Conservation (phyloP, 345 rosid species). For the Eucalyptus pumila region DNA sequence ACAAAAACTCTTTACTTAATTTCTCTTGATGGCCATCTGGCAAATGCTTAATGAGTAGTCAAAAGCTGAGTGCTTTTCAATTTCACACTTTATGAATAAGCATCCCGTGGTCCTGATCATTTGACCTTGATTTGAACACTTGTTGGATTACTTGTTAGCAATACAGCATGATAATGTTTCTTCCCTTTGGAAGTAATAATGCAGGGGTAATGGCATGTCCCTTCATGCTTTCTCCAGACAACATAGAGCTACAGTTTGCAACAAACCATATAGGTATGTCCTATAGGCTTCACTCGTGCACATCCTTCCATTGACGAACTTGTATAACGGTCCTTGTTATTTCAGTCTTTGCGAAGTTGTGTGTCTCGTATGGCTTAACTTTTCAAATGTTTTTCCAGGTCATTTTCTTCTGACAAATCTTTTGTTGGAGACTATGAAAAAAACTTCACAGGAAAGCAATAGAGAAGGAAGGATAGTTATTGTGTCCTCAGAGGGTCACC, state of each 20-base stretch:
- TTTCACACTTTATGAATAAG: neutral
- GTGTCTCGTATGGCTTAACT: neutral
- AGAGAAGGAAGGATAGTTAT: conserved; percentile 40
- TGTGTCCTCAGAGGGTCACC: conserved; percentile 24
- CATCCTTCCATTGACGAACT: neutral
- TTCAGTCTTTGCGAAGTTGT: neutral
- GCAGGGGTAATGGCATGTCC: conserved; percentile 37
- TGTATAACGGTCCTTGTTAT: neutral
- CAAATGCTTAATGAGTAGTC: neutral
- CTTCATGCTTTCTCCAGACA: conserved; percentile 34
- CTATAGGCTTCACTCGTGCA: neutral
- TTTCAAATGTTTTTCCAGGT: conserved; percentile 9
- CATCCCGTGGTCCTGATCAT: neutral
- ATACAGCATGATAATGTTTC: neutral
- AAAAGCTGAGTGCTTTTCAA: neutral
- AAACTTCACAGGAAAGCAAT: conserved; percentile 14
- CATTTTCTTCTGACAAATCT: conserved; percentile 44
- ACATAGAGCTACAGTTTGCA: conserved; percentile 42
- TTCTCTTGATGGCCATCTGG: neutral
- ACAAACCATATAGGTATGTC: conserved; percentile 44
- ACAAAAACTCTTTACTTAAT: neutral
- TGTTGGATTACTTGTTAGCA: neutral
- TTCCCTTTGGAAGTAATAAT: conserved; percentile 12
- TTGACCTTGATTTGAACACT: neutral
- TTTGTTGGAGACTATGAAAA: conserved; percentile 32